Base-by-base conservation (phyloP, 257 asterid species). In the Anisodus tanguticus region DNA sequence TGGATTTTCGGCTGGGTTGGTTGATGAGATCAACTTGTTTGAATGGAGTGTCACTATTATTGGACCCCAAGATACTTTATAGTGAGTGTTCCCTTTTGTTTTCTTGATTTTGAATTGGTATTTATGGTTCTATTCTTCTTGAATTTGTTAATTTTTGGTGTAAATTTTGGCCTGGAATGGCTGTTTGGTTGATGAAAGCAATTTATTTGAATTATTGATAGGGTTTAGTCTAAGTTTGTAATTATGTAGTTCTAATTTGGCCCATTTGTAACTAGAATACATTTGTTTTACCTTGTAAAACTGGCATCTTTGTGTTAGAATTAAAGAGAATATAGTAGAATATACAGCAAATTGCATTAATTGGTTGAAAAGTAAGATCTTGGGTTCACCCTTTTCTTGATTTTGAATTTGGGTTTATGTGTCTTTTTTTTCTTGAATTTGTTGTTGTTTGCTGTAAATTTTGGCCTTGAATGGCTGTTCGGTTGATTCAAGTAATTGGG, bases 11-110 rank as follows among this genome's bases (percentile, higher is more conserved):
- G 99, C 99, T 76, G 99, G 99, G 79, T 90, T 96, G 88, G 89
- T 92, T 80, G 98, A 96, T 66, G 98, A 96, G 82, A 88, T 49
- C 79, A 94, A 96, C 89, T 86, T 96, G 47, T 96, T 93, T 82
- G 99, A 96, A 91, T 96, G 99, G 99, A 94, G 95, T 84, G 99
- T 96, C 9, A 94, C 99, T 31, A 86, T 96, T 54, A 96, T 96
- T 87, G 99, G 99, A 63, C 99, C 99, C 17, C 99, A 98, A 9
- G 99, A 94, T 78, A 96, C 99, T 64, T 82, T 96, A 47, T 96
- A 94, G 99, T 97, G 85, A 92, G 99, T 53, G 17, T 12, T 53
- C 55, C 3, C 35, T 67, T 82, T 63, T 85, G 37, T 58, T 58
- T 54, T 19, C 59, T 41, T 43, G 85, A 67, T 82, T 82, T 59